Base-by-base conservation (phyloP, 2,329 filamentous ascomycete species). In the Fusarium bactridioides region DNA sequence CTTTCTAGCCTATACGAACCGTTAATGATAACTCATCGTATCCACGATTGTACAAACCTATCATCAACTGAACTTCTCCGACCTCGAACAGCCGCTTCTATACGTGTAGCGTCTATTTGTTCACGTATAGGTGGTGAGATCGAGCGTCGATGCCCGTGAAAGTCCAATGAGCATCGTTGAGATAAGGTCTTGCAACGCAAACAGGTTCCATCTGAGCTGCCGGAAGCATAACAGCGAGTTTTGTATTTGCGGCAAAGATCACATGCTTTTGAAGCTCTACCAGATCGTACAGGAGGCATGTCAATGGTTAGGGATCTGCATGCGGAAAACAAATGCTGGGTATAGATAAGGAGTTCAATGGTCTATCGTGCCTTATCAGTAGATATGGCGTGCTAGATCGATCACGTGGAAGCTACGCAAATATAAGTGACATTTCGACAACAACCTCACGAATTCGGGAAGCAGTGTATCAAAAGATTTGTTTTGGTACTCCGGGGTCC, bases 261-360 rank as follows among this genome's bases (percentile, higher is more conserved):
- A 48, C 77, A 79, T 10, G 77, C 77, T 50, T 74, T 76, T 3
- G 77, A 77, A 15, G 77, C 77, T 58, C 77, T 72, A 15, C 64
- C 76, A 3, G 61, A 40, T 29, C 74, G 53, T 21, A 72, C 23
- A 13, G 76, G 72, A 27, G 77, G 75, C 76, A 78, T 78, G 1
- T 33, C 13, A 27, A 45, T 13, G 8, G n/a, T 5, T 4, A 16
- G 8, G 10, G 23, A 13, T n/a, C 25, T n/a, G 19, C 33, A 54
- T 40, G 33, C 19, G 10, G 10, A n/a, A 53, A 27, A 33, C 8
- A 37, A 25, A 19, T 19, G 16, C 2, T 53, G 7, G 19, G 9
- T 7, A 33, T 38, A 51, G 56, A 59, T 59, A 51, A 38, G 43
- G 10, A 40, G 15, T 18, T 45, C 16, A 21, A 23, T 1, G 11